Percentiles rank a stretch among this genome's conserved stretches.
Conservation (phyloP, 768 basidiomycete genomes). For the Sporobolomyces roseus region DNA sequence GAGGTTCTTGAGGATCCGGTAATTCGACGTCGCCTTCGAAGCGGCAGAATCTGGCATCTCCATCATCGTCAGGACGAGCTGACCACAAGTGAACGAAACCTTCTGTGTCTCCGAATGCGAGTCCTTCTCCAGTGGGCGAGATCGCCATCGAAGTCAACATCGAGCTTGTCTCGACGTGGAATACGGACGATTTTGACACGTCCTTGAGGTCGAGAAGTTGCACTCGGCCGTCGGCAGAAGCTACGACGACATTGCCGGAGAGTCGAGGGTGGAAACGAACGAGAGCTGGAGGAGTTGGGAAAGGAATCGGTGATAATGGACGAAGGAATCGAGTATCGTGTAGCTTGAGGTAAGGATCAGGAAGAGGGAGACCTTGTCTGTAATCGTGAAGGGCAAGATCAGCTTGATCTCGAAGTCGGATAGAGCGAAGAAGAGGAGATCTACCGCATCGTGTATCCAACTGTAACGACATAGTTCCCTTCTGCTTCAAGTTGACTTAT, state of each 20-base stretch:
- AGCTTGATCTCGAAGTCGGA: background rate
- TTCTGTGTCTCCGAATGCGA: conserved; percentile 86
- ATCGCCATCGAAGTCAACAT: conserved; percentile 75
- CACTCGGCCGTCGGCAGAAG: conserved; percentile 75
- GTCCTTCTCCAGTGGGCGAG: conserved; percentile 80
- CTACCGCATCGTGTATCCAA: conserved; percentile 81
- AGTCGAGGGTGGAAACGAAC: conserved; percentile 73
- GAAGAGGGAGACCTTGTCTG: conserved; percentile 80
- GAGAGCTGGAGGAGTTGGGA: conserved; percentile 80
- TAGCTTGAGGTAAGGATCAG: conserved; percentile 87
- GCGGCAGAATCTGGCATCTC: conserved; percentile 72
- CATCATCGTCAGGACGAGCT: conserved; percentile 55
- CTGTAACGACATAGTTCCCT: conserved; percentile 77
- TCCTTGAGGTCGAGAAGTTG: conserved; percentile 79
- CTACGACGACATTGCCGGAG: conserved; percentile 67
- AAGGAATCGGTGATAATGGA: conserved; percentile 77
- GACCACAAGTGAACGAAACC: conserved; percentile 78
- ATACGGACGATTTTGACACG: conserved; percentile 61
- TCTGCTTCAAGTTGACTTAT: conserved; percentile 74
- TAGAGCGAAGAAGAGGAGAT: conserved; percentile 12
- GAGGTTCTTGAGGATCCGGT: conserved; percentile 67
- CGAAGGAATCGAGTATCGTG: conserved; percentile 82
- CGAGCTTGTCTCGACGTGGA: conserved; percentile 61
- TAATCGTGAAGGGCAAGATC: background rate
- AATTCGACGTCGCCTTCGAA: conserved; percentile 82